phyloP scores from a whole-genome alignment of 2,329 filamentous ascomycete genomes.

The Fusarium multiceps region DNA sequence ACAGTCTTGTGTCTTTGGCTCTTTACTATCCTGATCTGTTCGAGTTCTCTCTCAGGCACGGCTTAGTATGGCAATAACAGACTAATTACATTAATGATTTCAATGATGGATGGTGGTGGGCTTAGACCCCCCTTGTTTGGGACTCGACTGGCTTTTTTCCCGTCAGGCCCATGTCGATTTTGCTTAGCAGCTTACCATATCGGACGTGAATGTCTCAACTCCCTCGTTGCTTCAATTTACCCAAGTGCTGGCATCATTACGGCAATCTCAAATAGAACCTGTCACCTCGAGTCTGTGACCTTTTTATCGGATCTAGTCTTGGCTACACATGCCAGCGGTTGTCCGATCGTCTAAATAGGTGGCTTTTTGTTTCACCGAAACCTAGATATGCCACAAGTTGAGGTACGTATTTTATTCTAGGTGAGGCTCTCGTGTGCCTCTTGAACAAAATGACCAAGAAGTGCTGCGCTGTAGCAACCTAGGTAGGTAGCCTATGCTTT shows the following conservation, averaged over 20 bases:
- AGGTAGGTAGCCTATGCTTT: not conserved
- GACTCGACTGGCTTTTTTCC: constrained; percentile 21
- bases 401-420: constrained; percentile 14
- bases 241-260: constrained; percentile 17
- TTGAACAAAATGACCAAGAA: not conserved
- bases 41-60: constrained; percentile 10
- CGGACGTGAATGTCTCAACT: constrained; percentile 42
- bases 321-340: constrained; percentile 24
- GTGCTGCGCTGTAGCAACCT: not conserved
- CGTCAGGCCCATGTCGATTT: constrained; percentile 27
- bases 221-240: constrained; percentile 43
- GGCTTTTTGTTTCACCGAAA: constrained; percentile 11
- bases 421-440: constrained; percentile 23
- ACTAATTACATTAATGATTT: constrained; percentile 7
- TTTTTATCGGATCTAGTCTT: constrained; percentile 7
- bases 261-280: constrained; percentile 10
- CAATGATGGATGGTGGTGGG: constrained; percentile 41
- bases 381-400: not conserved
- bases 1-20: constrained; percentile 1
- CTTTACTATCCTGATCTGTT: constrained; percentile 1
- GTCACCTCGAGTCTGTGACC: constrained; percentile 12
- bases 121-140: constrained; percentile 32
- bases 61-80: constrained; percentile 3
- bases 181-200: constrained; percentile 21
- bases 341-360: constrained; percentile 4